Base-by-base conservation (phyloP, 2,329 filamentous ascomycete genomes). In the Neobulgaria alba region DNA sequence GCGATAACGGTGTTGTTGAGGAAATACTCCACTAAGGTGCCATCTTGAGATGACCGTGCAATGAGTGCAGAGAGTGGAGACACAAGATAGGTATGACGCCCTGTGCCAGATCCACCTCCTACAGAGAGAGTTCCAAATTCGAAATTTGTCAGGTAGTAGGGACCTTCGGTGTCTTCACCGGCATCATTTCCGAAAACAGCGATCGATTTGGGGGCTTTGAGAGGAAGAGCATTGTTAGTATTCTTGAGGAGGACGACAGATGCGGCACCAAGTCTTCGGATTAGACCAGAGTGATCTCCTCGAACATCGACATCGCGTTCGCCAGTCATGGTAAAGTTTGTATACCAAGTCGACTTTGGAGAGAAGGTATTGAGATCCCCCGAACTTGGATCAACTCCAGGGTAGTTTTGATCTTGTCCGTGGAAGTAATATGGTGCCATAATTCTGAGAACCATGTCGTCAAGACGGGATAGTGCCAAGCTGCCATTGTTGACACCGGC, bases 281-380 rank as follows among this genome's bases (percentile, higher is more conserved):
- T 53, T 45, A 59, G 17, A 31, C 47, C 16, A 29, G 43, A 43
- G 52, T 66, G 54, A 39, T 60, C 35, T 33, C 63, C 72, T 38
- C 79, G 84, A 10, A 93, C 89, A 53, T 95, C 79, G 21, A 93
- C 74, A 53, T 94, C 14, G 14, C 33, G 30, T 5, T 39, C 14
- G 10, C 88, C 88, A 57, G 95, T 95, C 50, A 93, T 64, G 8
- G 94, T 78, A 2, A 84, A 85, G 35, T 93, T 67, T 1, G 88
- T 94, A 52, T 95, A 29, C 39, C 43, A 49, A 1, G 39, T 45
- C 4, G 16, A 29, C 18, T 15, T 20, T 10, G 47, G 47, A 5
- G 43, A 44, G 39, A 50, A 48, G 3, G 40, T 47, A 31, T 51
- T 53, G 18, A 46, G 38, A 19, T 47, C 39, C 16, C 12, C 50